Evolutionary conservation across 2,329 filamentous ascomycete species (phyloP).

Genomic region (Ophiostoma sp.): DNA sequence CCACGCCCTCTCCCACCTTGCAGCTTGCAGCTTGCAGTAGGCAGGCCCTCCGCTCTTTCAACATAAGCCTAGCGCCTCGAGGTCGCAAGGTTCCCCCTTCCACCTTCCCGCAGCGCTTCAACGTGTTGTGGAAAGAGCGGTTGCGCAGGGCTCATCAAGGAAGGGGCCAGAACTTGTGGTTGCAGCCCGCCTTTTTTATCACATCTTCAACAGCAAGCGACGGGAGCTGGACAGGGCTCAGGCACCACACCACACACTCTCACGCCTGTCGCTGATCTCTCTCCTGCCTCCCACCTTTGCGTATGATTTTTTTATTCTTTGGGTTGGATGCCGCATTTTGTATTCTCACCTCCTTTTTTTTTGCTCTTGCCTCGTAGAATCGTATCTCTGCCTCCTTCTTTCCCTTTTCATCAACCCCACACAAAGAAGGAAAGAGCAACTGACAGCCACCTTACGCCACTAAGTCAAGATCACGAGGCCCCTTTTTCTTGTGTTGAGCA

Average conservation of each 20-base stretch:
- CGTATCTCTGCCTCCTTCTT: not conserved
- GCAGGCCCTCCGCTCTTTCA: not conserved
- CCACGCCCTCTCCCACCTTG: not conserved
- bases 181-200: not conserved
- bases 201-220: slow-evolving; percentile 13
- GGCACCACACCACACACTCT: not conserved
- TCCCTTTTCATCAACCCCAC: not conserved
- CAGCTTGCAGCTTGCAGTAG: slow-evolving; percentile 2
- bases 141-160: not conserved
- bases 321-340: not conserved
- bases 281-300: not conserved
- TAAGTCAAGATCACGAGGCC: slow-evolving; percentile 8
- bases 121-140: not conserved
- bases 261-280: slow-evolving; percentile 3
- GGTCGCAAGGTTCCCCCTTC: not conserved
- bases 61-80: not conserved
- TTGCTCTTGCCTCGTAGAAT: not conserved
- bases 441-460: slow-evolving; percentile 4
- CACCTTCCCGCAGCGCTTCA: not conserved
- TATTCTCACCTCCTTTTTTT: not conserved
- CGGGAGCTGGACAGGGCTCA: not conserved
- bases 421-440: slow-evolving; percentile 5
- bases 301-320: not conserved
- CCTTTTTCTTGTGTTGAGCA: not conserved
- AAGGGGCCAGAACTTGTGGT: not conserved